Conservation (phyloP, 768 basidiomycete genomes). For the Boletus rubropictus region DNA sequence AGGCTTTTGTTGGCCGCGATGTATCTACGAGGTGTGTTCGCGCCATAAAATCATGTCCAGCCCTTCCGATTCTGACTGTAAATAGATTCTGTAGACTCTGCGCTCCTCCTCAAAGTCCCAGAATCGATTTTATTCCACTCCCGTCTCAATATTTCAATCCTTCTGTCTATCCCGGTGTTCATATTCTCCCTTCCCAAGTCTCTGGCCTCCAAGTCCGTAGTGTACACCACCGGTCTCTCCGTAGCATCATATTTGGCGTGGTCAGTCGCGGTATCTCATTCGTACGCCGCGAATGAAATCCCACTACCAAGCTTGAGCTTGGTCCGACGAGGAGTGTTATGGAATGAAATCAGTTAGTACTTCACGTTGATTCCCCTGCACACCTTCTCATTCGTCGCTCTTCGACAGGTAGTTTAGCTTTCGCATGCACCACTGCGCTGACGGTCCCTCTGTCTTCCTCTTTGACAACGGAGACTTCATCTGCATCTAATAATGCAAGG, state of each 20-base stretch:
- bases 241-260: constrained; percentile 55
- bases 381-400: constrained; percentile 2
- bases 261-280: constrained; percentile 49
- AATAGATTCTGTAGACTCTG: constrained; percentile 50
- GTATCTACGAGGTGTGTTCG: constrained; percentile 59
- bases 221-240: constrained; percentile 57
- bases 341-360: constrained; percentile 60
- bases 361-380: neutral
- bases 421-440: constrained; percentile 59
- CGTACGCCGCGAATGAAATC: constrained; percentile 45
- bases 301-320: constrained; percentile 30
- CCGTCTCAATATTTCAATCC: constrained; percentile 36
- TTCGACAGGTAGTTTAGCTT: constrained; percentile 47
- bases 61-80: constrained; percentile 4
- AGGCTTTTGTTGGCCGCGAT: constrained; percentile 50
- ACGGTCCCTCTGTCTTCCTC: constrained; percentile 64
- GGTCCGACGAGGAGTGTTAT: constrained; percentile 44
- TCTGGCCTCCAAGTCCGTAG: constrained; percentile 46
- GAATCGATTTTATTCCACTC: constrained; percentile 30
- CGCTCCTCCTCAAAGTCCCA: constrained; percentile 45
- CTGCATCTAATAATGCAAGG: constrained; percentile 37
- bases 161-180: constrained; percentile 39
- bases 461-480: constrained; percentile 37
- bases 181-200: constrained; percentile 53
- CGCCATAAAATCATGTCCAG: neutral